A percentile compares a stretch with the other conserved stretches of the same genome.
Evolutionary conservation across 495 filamentous ascomycete species (phyloP).

Genomic region (Trichoderma virens): DNA sequence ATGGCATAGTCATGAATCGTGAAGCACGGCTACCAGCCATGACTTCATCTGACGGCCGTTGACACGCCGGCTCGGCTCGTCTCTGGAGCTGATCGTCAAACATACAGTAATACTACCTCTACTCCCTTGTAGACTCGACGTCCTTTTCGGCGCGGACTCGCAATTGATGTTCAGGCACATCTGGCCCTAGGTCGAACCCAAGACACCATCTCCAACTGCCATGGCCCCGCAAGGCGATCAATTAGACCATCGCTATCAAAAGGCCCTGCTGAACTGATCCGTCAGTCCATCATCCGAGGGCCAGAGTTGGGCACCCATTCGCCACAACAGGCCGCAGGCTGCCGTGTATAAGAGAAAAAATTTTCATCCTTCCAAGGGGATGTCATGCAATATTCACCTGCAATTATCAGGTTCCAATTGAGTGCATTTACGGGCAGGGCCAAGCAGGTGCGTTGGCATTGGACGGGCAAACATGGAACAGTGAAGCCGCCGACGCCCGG

Average conservation of each 20-base stretch:
- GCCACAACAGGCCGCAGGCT: not conserved
- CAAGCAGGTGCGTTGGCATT: slow-evolving; percentile 1
- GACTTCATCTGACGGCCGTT: not conserved
- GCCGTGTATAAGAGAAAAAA: not conserved
- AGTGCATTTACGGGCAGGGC: not conserved
- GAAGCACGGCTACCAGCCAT: too few relatives aligned
- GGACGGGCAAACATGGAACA: not conserved
- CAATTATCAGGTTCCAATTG: not conserved
- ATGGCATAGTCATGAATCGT: too few relatives aligned
- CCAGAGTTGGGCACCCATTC: not conserved
- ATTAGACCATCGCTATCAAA: not conserved
- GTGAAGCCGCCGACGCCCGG: not conserved
- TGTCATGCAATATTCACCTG: not conserved
- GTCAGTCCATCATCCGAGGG: not conserved
- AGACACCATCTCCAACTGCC: not conserved
- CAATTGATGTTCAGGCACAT: slow-evolving; percentile 4
- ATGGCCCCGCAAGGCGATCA: slow-evolving; percentile 1
- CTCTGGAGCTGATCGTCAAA: not conserved
- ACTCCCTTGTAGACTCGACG: too few relatives aligned
- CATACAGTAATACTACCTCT: not conserved
- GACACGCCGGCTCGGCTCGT: slow-evolving; percentile 4
- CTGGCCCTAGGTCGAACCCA: not conserved
- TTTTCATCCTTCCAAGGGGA: not conserved
- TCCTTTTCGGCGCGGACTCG: not conserved
- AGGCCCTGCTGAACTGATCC: too few relatives aligned